Evolutionary conservation across 306 rosid genomes (phyloP).

Genomic region (Acacia crassicarpa): DNA sequence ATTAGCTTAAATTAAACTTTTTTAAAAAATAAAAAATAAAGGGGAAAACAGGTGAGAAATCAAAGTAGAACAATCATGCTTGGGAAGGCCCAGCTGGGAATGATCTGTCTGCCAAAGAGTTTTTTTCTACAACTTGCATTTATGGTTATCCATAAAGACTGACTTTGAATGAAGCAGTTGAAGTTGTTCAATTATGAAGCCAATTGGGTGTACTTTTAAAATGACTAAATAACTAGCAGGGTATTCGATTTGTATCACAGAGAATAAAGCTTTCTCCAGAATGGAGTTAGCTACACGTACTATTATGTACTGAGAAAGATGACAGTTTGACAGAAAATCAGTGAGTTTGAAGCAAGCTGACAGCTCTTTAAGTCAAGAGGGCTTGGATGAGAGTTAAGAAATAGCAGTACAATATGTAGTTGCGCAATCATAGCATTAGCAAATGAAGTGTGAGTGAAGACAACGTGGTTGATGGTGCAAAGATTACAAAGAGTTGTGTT

Average conservation of each 20-base stretch:
- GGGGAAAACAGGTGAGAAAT: not conserved
- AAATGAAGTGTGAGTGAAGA: not conserved
- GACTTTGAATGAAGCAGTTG: not conserved
- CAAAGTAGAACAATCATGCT: not conserved
- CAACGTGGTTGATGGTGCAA: not conserved
- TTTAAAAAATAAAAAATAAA: too few species aligned
- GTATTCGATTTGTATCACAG: not conserved
- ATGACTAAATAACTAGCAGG: not conserved
- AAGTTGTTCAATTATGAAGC: not conserved
- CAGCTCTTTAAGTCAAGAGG: not conserved
- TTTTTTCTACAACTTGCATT: not conserved
- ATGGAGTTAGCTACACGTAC: not conserved
- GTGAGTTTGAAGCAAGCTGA: not conserved
- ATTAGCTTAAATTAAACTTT: not conserved
- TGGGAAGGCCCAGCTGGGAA: not conserved
- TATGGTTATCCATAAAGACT: not conserved
- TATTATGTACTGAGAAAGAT: not conserved
- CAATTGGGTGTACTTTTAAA: not conserved
- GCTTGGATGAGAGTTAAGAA: too few species aligned
- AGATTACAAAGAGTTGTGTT: not conserved
- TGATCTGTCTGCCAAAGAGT: constrained; percentile 4
- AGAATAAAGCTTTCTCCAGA: not conserved
- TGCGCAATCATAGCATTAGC: too few species aligned
- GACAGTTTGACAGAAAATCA: not conserved
- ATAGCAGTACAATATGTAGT: not conserved